These are phyloP conservation scores for Yamadazyma takamatsuzukensis DNA, from an alignment of 805 yeast species.

Conservation along the genomic window DNA sequence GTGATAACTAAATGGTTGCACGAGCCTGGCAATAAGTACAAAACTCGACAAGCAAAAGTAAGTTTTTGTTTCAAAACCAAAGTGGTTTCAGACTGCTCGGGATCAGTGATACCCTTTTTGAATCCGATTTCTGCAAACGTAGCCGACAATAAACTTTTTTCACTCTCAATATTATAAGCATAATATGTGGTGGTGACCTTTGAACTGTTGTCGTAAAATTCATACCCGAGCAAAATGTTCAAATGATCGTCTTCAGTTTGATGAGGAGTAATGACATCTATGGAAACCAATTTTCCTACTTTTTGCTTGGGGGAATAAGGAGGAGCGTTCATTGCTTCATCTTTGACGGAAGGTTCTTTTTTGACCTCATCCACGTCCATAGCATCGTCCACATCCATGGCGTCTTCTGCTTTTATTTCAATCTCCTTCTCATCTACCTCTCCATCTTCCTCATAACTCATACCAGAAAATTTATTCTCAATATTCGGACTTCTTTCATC, in stretches of 20 bases:
- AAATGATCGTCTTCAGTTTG: constrained; percentile 38
- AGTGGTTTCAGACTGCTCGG: constrained; percentile 1
- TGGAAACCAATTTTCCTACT: constrained; percentile 18
- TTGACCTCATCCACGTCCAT: constrained; percentile 15
- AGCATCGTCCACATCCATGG: constrained; percentile 13
- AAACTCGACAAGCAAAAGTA: constrained; percentile 19
- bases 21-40: no score
- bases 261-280: constrained; percentile 46
- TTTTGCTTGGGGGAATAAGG: constrained; percentile 9
- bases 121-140: constrained; percentile 30
- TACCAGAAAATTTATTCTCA: constrained; percentile 9
- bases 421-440: constrained; percentile 9
- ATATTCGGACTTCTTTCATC: constrained; percentile 10
- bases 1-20: no score
- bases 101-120: constrained; percentile 14
- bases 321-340: background rate
- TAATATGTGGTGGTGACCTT: constrained; percentile 18
- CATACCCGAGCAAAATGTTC: constrained; percentile 46
- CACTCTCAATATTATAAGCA: constrained; percentile 25
- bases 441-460: constrained; percentile 10
- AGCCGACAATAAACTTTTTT: constrained; percentile 19
- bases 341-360: background rate
- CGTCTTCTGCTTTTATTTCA: constrained; percentile 5
- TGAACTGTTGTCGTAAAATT: constrained; percentile 12
- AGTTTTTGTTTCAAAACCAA: constrained; percentile 25